These are phyloP conservation scores for Ceriops zippeliana DNA, from an alignment of 345 rosid species.

Conservation along the genomic window DNA sequence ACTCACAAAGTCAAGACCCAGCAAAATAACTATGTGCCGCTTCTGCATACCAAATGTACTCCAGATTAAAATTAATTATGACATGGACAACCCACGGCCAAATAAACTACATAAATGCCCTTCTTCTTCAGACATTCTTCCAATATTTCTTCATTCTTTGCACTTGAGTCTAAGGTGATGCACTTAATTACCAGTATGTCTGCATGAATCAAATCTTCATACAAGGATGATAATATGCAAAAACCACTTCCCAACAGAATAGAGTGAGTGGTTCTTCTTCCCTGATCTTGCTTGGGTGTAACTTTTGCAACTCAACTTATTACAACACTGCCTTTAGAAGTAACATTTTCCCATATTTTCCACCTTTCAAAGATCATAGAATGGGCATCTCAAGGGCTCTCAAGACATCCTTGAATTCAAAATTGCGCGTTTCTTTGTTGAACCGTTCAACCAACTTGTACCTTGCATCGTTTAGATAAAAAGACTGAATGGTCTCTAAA, in stretches of 20 bases:
- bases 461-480: conserved; percentile 75
- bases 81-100: too few species aligned
- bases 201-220: not conserved
- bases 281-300: not conserved
- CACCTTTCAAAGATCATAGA: conserved; percentile 29
- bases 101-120: too few species aligned
- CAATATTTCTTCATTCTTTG: too few species aligned
- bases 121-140: too few species aligned
- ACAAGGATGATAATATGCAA: not conserved
- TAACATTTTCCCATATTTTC: not conserved
- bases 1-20: too few species aligned
- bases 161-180: too few species aligned
- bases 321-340: not conserved
- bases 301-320: not conserved
- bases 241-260: conserved; percentile 3
- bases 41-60: too few species aligned
- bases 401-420: conserved; percentile 85
- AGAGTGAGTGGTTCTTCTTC: not conserved
- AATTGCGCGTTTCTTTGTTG: conserved; percentile 70
- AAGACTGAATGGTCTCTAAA: conserved; percentile 82
- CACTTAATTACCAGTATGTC: not conserved
- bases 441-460: conserved; percentile 77
- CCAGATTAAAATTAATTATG: too few species aligned
- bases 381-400: conserved; percentile 76
- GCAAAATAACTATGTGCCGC: too few species aligned